Percentiles rank a stretch among this genome's conserved stretches.
Conservation (phyloP, 371 early-diverging fungal genomes). For the Actinomucor elegans region DNA sequence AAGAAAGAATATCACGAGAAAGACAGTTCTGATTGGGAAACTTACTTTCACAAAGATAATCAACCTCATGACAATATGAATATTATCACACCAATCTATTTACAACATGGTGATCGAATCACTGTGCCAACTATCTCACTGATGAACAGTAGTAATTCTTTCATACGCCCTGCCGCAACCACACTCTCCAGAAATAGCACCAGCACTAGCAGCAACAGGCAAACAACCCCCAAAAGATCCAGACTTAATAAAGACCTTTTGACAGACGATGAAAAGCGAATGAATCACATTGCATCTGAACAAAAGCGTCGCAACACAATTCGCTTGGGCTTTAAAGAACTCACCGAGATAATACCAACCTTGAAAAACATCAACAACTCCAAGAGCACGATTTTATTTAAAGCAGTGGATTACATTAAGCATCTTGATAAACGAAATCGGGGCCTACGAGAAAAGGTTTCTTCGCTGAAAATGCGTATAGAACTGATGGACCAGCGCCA, state of each 20-base stretch:
- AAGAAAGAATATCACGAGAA: constrained; percentile 11
- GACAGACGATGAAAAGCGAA: constrained; percentile 83
- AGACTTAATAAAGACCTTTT: constrained; percentile 33
- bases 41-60: too few relatives aligned
- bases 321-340: constrained; percentile 77
- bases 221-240: constrained; percentile 3
- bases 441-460: constrained; percentile 48
- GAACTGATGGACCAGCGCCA: constrained; percentile 32
- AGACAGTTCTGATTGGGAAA: neutral
- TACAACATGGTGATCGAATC: constrained; percentile 20
- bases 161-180: neutral
- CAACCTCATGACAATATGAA: too few relatives aligned
- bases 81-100: constrained; percentile 17
- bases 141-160: neutral
- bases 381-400: constrained; percentile 57
- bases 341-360: constrained; percentile 82
- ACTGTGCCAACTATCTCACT: constrained; percentile 1
- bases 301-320: constrained; percentile 89
- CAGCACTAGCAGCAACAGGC: neutral
- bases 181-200: neutral
- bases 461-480: constrained; percentile 48
- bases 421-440: constrained; percentile 52
- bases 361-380: constrained; percentile 60
- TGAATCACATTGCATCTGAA: constrained; percentile 90
- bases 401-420: constrained; percentile 56